A percentile compares a stretch with the other conserved stretches of the same genome.
phyloP scores from a whole-genome alignment of 208 protist genomes.

The Wallacemonas sp. region DNA sequence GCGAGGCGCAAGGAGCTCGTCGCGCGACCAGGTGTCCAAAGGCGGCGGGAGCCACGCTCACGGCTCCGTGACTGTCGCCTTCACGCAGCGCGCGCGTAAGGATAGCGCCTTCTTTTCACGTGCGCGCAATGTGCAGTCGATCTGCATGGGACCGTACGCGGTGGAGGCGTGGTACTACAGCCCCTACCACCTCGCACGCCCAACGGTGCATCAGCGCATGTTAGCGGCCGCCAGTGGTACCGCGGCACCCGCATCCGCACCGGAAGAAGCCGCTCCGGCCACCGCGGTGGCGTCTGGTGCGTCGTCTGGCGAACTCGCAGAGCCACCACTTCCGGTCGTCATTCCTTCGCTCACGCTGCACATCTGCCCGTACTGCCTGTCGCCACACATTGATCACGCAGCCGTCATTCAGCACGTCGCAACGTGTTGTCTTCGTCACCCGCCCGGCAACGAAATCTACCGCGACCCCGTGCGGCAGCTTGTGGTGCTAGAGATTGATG shows the following conservation, averaged over 20 bases:
- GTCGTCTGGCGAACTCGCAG: background rate
- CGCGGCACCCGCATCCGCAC: conserved; percentile 38
- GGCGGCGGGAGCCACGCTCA: conserved; percentile 39
- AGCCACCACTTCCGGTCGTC: conserved; percentile 21
- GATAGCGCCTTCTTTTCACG: conserved; percentile 90
- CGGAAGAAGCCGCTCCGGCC: background rate
- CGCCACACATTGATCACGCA: conserved; percentile 91
- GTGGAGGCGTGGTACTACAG: conserved; percentile 98
- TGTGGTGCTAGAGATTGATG: conserved; percentile 97
- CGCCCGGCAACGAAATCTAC: conserved; percentile 90
- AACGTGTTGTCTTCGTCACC: conserved; percentile 88
- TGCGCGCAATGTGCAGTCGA: conserved; percentile 96
- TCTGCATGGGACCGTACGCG: conserved; percentile 95
- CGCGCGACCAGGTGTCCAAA: conserved; percentile 39
- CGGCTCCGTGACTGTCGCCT: conserved; percentile 60
- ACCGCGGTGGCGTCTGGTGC: no score
- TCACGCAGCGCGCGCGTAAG: conserved; percentile 62
- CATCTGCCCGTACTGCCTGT: conserved; percentile 98
- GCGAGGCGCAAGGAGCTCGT: background rate
- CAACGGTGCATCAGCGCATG: conserved; percentile 63
- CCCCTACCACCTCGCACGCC: conserved; percentile 94
- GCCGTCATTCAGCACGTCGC: conserved; percentile 81
- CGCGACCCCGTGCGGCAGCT: conserved; percentile 83
- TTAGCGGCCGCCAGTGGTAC: conserved; percentile 50
- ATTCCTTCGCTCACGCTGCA: conserved; percentile 85